Conservation (phyloP, 2,329 filamentous ascomycete species). For the Knufia fluminis region DNA sequence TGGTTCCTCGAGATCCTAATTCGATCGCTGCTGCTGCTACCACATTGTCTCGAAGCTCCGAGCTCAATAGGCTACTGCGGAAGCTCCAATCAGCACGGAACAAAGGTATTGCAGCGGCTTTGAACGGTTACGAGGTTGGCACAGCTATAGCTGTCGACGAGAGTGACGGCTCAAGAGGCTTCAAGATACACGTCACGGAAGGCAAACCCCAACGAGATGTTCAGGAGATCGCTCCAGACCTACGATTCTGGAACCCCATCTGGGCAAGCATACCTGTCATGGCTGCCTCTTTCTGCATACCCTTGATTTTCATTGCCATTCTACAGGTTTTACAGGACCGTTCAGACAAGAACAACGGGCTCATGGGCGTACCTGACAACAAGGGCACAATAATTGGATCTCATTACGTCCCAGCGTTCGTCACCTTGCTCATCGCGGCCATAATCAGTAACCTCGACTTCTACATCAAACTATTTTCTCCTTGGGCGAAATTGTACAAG, state of each 20-base stretch:
- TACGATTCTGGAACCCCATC: slow-evolving; percentile 20
- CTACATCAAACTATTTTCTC: slow-evolving; percentile 20
- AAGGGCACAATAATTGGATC: slow-evolving; percentile 23
- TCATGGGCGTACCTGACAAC: slow-evolving; percentile 20
- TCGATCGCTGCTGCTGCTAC: slow-evolving; percentile 20
- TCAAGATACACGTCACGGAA: slow-evolving; percentile 22
- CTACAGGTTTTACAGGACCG: slow-evolving; percentile 19
- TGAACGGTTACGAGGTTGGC: slow-evolving; percentile 21
- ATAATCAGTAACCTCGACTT: slow-evolving; percentile 23
- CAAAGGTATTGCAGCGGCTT: slow-evolving; percentile 16
- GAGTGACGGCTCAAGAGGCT: slow-evolving; percentile 12
- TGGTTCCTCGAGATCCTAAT: slow-evolving; percentile 21
- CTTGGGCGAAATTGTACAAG: slow-evolving; percentile 17
- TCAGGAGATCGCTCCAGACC: slow-evolving; percentile 10
- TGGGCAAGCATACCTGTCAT: slow-evolving; percentile 16
- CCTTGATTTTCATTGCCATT: slow-evolving; percentile 17
- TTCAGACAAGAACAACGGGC: slow-evolving; percentile 23
- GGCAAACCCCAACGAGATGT: slow-evolving; percentile 12
- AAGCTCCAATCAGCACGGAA: slow-evolving; percentile 14
- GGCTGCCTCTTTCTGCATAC: slow-evolving; percentile 19
- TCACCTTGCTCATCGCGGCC: slow-evolving; percentile 19
- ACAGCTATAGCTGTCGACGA: slow-evolving; percentile 21
- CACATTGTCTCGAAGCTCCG: slow-evolving; percentile 18
- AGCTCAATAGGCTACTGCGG: slow-evolving; percentile 19
- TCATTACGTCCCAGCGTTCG: slow-evolving; percentile 26